phyloP scores from a whole-genome alignment of 192 early-diverging fungal species.

The Rhizophagus clarus region DNA sequence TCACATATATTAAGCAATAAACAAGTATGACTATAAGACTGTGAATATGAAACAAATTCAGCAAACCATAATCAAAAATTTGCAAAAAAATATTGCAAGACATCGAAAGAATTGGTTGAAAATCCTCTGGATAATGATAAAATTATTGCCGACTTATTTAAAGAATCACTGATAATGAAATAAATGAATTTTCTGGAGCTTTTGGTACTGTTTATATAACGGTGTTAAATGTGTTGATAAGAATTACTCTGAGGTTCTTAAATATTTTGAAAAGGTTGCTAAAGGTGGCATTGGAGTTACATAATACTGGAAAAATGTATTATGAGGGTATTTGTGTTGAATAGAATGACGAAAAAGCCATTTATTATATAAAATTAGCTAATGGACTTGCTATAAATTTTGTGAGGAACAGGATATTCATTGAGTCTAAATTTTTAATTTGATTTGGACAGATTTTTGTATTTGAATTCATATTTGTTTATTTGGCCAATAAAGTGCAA shows the following conservation, averaged over 20 bases:
- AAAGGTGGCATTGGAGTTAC: background rate
- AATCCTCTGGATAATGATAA: background rate
- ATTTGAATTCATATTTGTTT: no score
- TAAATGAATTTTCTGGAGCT: background rate
- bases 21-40: no score
- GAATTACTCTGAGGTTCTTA: background rate
- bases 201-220: background rate
- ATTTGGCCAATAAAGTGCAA: no score
- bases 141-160: background rate
- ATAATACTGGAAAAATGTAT: background rate
- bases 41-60: background rate
- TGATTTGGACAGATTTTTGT: no score
- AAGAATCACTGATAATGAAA: background rate
- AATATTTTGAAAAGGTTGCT: no score
- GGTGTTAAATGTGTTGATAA: background rate
- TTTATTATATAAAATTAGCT: background rate
- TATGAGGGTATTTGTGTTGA: background rate
- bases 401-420: no score
- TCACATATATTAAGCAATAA: background rate
- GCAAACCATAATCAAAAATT: background rate
- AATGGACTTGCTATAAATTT: no score
- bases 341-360: background rate
- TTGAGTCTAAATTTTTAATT: no score
- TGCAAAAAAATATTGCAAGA: background rate
- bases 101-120: background rate